Base-by-base conservation (phyloP, 2,329 filamentous ascomycete genomes). In the Colletotrichum somersetense region DNA sequence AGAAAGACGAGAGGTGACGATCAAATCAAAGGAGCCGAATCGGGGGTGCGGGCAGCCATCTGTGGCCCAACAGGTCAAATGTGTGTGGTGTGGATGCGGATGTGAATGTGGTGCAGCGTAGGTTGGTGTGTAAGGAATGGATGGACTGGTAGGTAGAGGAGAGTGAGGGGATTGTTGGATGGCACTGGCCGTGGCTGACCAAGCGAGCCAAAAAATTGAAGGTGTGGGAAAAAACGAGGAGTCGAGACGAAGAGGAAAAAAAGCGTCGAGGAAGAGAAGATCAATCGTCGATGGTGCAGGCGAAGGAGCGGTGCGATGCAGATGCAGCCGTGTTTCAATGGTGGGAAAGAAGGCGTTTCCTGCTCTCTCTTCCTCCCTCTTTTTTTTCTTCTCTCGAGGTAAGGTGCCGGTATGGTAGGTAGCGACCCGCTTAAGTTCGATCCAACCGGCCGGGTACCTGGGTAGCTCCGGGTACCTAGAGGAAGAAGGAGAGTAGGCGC, bases 351-450 rank as follows among this genome's bases (percentile, higher is more conserved):
- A 69, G 66, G 30, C 71, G 57, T 44, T 42, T 46, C 46, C 58
- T 18, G 30, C 52, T 33, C 16, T 48, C 58, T 48, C 18, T 18
- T 75, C 76, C 73, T 75, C 73, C 75, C 62, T 76, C 73, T 76
- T 77, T 76, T 75, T 76, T 77, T 78, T 23, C 18, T 33, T 52
- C 46, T 35, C 52, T 57, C 26, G 63, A 58, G 57, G 56, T 50
- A 46, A 30, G 44, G 59, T 62, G 44, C 16, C 12, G 44, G 48
- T 55, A 42, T 11, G 33, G 48, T 42, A 64, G 50, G 62, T 48
- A 70, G 55, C 20, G 69, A 69, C 70, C 70, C 70, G 70, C 70
- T 72, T 72, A 61, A 72, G 53, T 56, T 69, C 50, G 64, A 69
- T 56, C 59, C 66, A 64, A 61, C 70, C 30, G 46, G 58, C 40